These are phyloP conservation scores for Fibroporia radiculosa DNA, from an alignment of 768 basidiomycete species.

Conservation along the genomic window DNA sequence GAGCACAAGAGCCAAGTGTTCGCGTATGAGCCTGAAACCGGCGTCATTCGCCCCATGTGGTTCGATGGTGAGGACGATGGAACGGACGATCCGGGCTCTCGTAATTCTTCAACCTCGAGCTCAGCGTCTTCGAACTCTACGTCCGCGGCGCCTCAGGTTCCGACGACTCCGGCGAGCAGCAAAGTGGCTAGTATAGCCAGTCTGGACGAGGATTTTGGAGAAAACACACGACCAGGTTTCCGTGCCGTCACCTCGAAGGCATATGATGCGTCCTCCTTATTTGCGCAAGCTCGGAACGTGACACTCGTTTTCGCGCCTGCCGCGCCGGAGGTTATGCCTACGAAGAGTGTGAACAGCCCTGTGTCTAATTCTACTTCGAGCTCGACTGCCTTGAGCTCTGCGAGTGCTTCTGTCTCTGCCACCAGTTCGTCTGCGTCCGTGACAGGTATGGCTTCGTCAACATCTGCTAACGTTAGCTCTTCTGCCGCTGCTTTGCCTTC, in stretches of 20 bases:
- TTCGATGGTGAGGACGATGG: slow-evolving; percentile 19
- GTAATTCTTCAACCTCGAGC: not conserved
- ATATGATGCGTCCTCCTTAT: slow-evolving; percentile 7
- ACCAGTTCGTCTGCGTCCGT: not conserved
- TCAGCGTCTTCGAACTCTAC: slow-evolving; percentile 9
- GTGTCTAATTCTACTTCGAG: not conserved
- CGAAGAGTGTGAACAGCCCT: not conserved
- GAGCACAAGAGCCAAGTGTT: slow-evolving; percentile 50
- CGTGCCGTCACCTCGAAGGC: slow-evolving; percentile 8
- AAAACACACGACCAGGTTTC: slow-evolving; percentile 13
- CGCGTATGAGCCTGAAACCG: slow-evolving; percentile 40
- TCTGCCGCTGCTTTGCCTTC: not conserved
- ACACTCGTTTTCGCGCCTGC: slow-evolving; percentile 45
- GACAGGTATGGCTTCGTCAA: not conserved
- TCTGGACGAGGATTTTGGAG: slow-evolving; percentile 14
- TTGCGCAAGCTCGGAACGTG: slow-evolving; percentile 31
- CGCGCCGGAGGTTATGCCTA: slow-evolving; percentile 22
- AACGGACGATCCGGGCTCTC: slow-evolving; percentile 5
- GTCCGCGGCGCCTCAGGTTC: slow-evolving; percentile 8
- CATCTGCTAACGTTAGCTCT: no score
- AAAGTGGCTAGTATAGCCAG: slow-evolving; percentile 14
- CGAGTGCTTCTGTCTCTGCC: slow-evolving; percentile 2
- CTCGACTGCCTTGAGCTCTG: not conserved
- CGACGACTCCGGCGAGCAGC: slow-evolving; percentile 12
- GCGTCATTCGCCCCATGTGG: slow-evolving; percentile 50